These are phyloP conservation scores for Phaeodactylum tricornutum DNA, from an alignment of 108 stramenopile species.

Conservation along the genomic window DNA sequence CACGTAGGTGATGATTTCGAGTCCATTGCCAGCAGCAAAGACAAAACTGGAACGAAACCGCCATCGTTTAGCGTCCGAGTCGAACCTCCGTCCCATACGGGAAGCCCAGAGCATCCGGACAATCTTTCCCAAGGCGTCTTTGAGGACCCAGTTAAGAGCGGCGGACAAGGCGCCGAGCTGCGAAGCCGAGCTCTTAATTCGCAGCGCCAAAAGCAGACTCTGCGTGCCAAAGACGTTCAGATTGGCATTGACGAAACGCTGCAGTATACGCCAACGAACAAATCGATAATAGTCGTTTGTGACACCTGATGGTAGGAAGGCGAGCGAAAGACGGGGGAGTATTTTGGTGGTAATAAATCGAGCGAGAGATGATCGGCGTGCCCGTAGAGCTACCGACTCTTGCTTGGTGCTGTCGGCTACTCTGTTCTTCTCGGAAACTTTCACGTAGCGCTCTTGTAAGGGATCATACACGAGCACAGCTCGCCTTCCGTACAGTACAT, in stretches of 20 bases:
- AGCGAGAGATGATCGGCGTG: no score
- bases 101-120: slow-evolving; percentile 89
- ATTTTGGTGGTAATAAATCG: background rate
- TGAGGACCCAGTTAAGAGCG: slow-evolving; percentile 90
- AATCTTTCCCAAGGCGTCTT: slow-evolving; percentile 89
- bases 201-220: slow-evolving; percentile 81
- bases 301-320: slow-evolving; percentile 82
- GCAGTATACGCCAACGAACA: slow-evolving; percentile 76
- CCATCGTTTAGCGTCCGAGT: slow-evolving; percentile 92
- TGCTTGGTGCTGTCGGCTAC: no score
- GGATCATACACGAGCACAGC: background rate
- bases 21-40: slow-evolving; percentile 78
- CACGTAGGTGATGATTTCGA: slow-evolving; percentile 85
- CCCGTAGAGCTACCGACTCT: no score
- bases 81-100: slow-evolving; percentile 89
- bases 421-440: no score
- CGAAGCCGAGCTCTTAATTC: slow-evolving; percentile 37
- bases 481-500: background rate
- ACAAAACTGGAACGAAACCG: slow-evolving; percentile 71
- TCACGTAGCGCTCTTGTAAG: background rate
- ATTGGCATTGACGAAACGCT: slow-evolving; percentile 85
- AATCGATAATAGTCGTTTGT: slow-evolving; percentile 75
- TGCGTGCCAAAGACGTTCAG: slow-evolving; percentile 90
- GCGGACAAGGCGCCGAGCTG: slow-evolving; percentile 60
- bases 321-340: background rate